phyloP scores from a whole-genome alignment of 1,284 basidiomycete genomes.

The Phylloboletellus chloephorus region DNA sequence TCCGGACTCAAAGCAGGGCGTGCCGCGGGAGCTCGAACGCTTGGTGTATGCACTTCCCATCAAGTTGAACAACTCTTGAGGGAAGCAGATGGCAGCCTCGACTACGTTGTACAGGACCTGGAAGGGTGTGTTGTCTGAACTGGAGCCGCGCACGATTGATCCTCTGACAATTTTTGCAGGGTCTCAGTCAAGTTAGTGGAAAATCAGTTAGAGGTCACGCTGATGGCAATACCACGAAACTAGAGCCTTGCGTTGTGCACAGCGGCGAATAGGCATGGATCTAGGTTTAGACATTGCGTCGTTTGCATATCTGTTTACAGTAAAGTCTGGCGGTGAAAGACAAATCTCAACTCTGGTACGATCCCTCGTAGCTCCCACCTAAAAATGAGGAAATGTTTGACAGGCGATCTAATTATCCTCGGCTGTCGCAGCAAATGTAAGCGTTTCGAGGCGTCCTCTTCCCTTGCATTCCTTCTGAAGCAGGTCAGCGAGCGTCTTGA shows the following conservation, averaged over 20 bases:
- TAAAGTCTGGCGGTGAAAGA: no score
- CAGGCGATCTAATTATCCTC: constrained; percentile 18
- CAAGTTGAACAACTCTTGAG: constrained; percentile 34
- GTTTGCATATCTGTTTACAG: no score
- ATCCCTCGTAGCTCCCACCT: not conserved
- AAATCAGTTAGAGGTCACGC: constrained; percentile 21
- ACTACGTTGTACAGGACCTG: constrained; percentile 20
- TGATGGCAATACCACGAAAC: constrained; percentile 14
- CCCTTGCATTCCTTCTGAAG: constrained; percentile 89
- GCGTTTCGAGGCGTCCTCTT: constrained; percentile 76
- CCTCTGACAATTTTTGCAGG: constrained; percentile 4
- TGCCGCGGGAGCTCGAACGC: constrained; percentile 66
- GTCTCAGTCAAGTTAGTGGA: constrained; percentile 20
- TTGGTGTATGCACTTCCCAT: constrained; percentile 82
- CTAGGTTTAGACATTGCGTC: not conserved
- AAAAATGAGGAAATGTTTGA: not conserved
- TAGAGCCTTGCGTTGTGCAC: constrained; percentile 2
- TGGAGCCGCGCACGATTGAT: not conserved
- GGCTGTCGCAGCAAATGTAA: constrained; percentile 67
- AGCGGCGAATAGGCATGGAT: not conserved
- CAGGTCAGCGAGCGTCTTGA: constrained; percentile 85
- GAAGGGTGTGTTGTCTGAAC: constrained; percentile 16
- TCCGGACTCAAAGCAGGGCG: constrained; percentile 70
- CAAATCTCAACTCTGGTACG: no score
- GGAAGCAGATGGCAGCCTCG: constrained; percentile 13